A percentile compares a stretch with the other conserved stretches of the same genome.
These are phyloP conservation scores for Oenanthe javanica DNA, from an alignment of 140 eudicot species.

Conservation along the genomic window DNA sequence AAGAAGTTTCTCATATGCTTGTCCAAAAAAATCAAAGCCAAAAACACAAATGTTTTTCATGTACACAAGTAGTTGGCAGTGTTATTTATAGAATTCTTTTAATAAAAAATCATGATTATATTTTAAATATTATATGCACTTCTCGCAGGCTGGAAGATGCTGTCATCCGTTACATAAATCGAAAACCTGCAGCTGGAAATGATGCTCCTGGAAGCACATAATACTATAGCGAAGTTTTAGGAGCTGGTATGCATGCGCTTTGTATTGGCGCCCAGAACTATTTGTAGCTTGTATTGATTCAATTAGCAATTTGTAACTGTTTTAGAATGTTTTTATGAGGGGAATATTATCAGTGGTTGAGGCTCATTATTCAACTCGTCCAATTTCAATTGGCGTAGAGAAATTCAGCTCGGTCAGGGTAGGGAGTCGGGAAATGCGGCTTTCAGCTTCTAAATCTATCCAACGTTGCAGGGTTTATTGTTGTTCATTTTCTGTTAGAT, in stretches of 20 bases:
- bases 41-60: not conserved
- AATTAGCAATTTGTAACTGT: not conserved
- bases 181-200: constrained; percentile 51
- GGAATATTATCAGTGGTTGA: not conserved
- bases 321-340: not conserved
- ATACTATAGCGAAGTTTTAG: constrained; percentile 9
- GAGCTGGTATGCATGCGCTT: constrained; percentile 14
- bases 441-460: not conserved
- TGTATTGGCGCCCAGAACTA: not conserved
- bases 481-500: not conserved
- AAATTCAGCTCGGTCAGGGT: not conserved
- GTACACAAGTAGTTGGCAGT: not conserved
- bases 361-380: not conserved
- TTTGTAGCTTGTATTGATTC: not conserved
- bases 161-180: constrained; percentile 80
- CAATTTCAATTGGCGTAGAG: not conserved
- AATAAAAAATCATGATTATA: not conserved
- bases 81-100: not conserved
- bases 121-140: not conserved
- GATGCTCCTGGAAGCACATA: constrained; percentile 63
- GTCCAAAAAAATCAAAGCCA: not conserved
- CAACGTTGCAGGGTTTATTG: not conserved
- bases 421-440: not conserved
- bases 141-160: constrained; percentile 85
- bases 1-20: not conserved